Evolutionary conservation across 2,329 filamentous ascomycete genomes (phyloP).

Genomic region (Arthrinium puccinioides): DNA sequence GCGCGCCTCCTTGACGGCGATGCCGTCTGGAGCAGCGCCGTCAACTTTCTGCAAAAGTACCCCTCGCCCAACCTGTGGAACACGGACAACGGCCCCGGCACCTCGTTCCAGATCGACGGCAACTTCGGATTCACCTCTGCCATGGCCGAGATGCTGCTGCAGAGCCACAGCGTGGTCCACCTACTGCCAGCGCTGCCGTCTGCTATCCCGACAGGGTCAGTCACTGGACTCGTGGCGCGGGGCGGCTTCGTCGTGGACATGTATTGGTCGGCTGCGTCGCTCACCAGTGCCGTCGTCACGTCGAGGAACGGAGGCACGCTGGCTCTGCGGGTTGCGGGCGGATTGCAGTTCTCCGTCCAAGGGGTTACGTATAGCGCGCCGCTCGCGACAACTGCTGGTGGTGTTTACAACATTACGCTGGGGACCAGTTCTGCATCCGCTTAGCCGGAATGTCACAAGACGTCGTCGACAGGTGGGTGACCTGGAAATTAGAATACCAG

Average conservation of each 20-base stretch:
- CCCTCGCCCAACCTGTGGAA: conserved; percentile 30
- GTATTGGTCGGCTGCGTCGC: conserved; percentile 10
- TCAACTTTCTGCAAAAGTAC: conserved; percentile 26
- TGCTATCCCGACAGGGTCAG: conserved; percentile 11
- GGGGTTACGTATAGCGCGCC: conserved; percentile 9
- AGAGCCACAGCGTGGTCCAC: conserved; percentile 24
- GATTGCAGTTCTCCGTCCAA: conserved; percentile 11
- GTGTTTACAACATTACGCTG: background rate
- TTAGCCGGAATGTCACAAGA: too few relatives aligned
- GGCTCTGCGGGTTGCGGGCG: conserved; percentile 11
- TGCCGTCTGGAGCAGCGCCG: conserved; percentile 25
- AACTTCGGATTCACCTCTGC: conserved; percentile 39
- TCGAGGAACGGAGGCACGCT: conserved; percentile 13
- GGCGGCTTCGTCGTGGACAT: conserved; percentile 14
- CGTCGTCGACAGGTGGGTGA: too few relatives aligned
- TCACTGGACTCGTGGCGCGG: conserved; percentile 13
- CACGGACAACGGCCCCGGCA: conserved; percentile 8
- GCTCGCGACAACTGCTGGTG: conserved; percentile 7
- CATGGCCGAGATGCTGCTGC: conserved; percentile 36
- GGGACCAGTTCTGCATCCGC: too few relatives aligned
- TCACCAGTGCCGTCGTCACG: conserved; percentile 13
- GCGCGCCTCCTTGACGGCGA: conserved; percentile 32
- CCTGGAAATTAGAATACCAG: too few relatives aligned
- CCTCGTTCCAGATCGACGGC: conserved; percentile 40
- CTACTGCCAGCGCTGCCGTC: conserved; percentile 17